These are phyloP conservation scores for Helicostylum pulchrum DNA, from an alignment of 192 early-diverging fungal genomes.

Conservation along the genomic window DNA sequence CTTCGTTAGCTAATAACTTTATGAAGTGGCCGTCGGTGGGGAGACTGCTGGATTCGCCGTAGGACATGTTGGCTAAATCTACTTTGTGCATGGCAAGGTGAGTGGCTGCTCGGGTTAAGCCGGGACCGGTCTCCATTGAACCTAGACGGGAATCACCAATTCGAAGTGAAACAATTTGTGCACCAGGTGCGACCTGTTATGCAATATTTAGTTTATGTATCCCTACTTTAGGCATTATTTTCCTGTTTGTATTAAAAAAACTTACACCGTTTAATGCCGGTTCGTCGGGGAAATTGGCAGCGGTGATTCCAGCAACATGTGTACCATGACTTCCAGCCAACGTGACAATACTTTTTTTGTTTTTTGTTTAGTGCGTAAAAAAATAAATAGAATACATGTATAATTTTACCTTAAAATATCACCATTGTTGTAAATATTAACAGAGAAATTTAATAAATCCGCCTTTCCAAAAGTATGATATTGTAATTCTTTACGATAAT, in stretches of 20 bases:
- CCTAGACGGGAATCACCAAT: conserved; percentile 73
- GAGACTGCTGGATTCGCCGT: conserved; percentile 74
- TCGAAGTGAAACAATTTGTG: conserved; percentile 89
- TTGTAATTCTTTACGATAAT: conserved; percentile 70
- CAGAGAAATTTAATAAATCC: conserved; percentile 81
- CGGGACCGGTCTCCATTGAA: conserved; percentile 81
- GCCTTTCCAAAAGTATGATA: conserved; percentile 73
- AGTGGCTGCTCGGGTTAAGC: conserved; percentile 76
- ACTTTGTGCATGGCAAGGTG: conserved; percentile 65
- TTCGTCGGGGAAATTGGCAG: conserved; percentile 85
- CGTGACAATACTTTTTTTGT: conserved; percentile 66
- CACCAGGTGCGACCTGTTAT: conserved; percentile 83
- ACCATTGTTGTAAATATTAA: conserved; percentile 92
- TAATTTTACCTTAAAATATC: conserved; percentile 51
- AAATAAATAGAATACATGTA: neutral
- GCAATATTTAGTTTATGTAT: neutral
- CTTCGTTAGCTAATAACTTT: conserved; percentile 75
- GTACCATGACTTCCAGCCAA: conserved; percentile 84
- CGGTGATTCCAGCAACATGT: conserved; percentile 93
- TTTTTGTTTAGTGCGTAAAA: too few relatives aligned
- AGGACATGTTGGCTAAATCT: conserved; percentile 85
- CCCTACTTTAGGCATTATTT: too few relatives aligned
- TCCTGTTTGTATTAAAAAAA: neutral
- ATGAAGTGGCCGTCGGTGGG: conserved; percentile 80
- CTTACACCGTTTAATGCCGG: conserved; percentile 78